Percentiles rank a stretch among this genome's conserved stretches.
Evolutionary conservation across 2,329 filamentous ascomycete genomes (phyloP).

Genomic region (Exophiala aquamarina): DNA sequence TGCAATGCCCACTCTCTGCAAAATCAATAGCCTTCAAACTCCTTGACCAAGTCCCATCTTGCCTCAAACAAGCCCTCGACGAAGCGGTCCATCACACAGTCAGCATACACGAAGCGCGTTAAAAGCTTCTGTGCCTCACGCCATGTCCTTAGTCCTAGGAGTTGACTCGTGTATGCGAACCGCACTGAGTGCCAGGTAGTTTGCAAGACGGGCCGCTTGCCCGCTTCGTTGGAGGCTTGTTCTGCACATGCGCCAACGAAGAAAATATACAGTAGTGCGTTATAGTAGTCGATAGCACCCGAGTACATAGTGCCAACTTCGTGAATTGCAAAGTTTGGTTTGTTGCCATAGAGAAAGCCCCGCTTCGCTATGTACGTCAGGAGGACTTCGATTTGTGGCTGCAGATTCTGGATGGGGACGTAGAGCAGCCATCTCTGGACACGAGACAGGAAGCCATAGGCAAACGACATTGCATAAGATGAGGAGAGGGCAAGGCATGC

Average conservation of each 20-base stretch:
- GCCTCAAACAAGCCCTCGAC: constrained; percentile 16
- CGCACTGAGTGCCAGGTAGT: constrained; percentile 11
- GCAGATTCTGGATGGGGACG: constrained; percentile 11
- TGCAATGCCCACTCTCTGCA: no score
- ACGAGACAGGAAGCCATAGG: constrained; percentile 4
- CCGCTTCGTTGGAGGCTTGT: constrained; percentile 13
- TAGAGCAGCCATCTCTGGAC: constrained; percentile 10
- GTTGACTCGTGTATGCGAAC: constrained; percentile 7
- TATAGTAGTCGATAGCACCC: constrained; percentile 8
- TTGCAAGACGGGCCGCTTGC: constrained; percentile 11
- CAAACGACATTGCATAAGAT: constrained; percentile 9
- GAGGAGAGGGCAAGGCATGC: constrained; percentile 10
- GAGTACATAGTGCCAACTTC: no score
- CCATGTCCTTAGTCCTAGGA: constrained; percentile 12
- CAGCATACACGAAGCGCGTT: constrained; percentile 10
- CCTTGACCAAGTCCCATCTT: no score
- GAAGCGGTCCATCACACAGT: constrained; percentile 12
- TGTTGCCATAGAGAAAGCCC: background rate
- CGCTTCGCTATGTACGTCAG: constrained; percentile 9
- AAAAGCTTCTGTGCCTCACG: constrained; percentile 9
- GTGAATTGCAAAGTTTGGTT: no score
- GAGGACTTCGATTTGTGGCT: constrained; percentile 12
- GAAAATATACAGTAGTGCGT: constrained; percentile 14
- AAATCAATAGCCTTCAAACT: no score
- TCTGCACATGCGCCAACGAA: constrained; percentile 18